Evolutionary conservation across 768 basidiomycete genomes (phyloP), one percentile per base, ranked within the genome.

Genomic region (Tulasnella sp.): DNA sequence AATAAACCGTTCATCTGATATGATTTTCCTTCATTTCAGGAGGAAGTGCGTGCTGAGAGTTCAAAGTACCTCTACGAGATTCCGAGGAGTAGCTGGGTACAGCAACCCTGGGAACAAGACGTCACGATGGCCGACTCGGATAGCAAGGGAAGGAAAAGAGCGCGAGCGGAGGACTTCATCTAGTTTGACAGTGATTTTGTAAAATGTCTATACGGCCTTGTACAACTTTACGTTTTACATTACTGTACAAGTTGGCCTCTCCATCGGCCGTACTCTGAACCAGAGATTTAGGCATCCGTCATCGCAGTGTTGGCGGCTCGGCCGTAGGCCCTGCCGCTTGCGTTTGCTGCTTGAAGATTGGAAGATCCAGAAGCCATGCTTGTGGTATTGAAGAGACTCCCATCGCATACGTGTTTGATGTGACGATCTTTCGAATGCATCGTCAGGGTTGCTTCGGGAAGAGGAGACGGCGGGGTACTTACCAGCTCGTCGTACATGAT

Each of bases 401-500:
- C 2, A 95, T 88, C 2, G 95, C 95, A 76, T 95, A 98, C 44
- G 92, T 88, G 71, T 89, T 88, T 73, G 85, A 90, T 17, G 93
- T 94, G 77, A 89, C 88, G 64, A 93, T 83, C 90, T 92, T 76
- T n/a, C 7, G 42, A 32, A 22, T 29, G 39, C 29, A 39, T 12
- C 29, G 19, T 4, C 8, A 32, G 12, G 19, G 29, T 3, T 67
- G 35, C 66, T 47, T 65, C 34, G 71, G 37, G 74, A 44, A 67
- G 40, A 26, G 41, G 22, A 2, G 32, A 37, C 62, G 14, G 22
- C 62, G 39, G 1, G 72, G 47, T 2, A 82, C 90, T 77, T 74
- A 97, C 96, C 78, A 99, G 81, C 78, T 99, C 97, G 78, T 96
- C 90, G 78, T 92, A 99, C 41, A 99, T 85, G 74, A 99, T 94